Conservation (phyloP, 345 rosid species). For the Arabidopsis suecica region DNA sequence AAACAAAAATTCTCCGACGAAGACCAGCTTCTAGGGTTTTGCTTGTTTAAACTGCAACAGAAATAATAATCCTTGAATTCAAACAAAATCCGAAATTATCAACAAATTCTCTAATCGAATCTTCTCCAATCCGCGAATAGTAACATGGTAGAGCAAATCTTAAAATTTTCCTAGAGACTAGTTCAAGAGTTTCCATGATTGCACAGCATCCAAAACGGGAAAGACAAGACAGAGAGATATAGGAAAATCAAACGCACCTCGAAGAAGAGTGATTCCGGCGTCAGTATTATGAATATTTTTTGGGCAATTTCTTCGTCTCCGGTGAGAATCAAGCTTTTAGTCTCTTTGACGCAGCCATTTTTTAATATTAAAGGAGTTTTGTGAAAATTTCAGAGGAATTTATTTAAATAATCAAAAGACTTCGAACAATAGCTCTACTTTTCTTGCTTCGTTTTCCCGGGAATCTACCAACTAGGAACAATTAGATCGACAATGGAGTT, state of each 20-base stretch:
- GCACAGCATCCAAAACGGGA: conserved; percentile 10
- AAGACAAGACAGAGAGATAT: neutral
- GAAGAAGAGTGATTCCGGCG: conserved; percentile 27
- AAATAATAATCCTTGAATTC: neutral
- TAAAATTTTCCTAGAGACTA: neutral
- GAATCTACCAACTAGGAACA: neutral
- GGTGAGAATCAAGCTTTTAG: conserved; percentile 9
- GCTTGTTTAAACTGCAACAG: conserved; percentile 12
- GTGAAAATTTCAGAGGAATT: conserved; percentile 36
- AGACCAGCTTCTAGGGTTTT: conserved; percentile 14
- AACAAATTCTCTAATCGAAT: neutral
- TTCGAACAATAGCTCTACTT: neutral
- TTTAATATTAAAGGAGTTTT: neutral
- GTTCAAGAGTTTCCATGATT: neutral
- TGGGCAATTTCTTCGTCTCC: conserved; percentile 14
- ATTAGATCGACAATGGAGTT: conserved; percentile 2
- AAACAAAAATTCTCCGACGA: neutral
- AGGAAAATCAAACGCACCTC: conserved; percentile 34
- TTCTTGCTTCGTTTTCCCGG: conserved; percentile 21
- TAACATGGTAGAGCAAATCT: conserved; percentile 1
- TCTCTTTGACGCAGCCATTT: conserved; percentile 33
- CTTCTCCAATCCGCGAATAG: neutral
- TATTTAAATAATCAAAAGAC: conserved; percentile 21
- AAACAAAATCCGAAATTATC: no score
- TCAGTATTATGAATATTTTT: neutral